Evolutionary conservation across 805 yeast species (phyloP).

Genomic region (Hermanozyma aechmeae): DNA sequence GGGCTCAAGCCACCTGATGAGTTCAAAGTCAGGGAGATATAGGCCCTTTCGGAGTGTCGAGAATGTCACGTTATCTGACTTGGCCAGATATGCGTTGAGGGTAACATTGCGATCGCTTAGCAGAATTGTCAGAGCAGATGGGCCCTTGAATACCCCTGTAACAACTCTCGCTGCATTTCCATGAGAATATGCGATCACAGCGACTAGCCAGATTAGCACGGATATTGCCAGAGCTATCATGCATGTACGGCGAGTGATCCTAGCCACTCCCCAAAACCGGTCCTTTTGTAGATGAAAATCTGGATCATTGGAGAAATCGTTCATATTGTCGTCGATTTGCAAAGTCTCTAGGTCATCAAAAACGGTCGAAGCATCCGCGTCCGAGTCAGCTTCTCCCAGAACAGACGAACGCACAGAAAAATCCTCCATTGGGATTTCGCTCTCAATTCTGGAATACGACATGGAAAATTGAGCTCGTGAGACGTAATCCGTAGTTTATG

Average conservation of each 20-base stretch:
- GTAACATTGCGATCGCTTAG: constrained; percentile 21
- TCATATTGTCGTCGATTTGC: constrained; percentile 5
- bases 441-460: too few species aligned
- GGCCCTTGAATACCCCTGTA: constrained; percentile 8
- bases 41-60: constrained; percentile 14
- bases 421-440: too few species aligned
- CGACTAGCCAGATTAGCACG: constrained; percentile 17
- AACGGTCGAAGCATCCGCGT: too few species aligned
- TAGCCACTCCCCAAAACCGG: constrained; percentile 1
- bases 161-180: constrained; percentile 9
- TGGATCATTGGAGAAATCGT: constrained; percentile 14
- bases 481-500: too few species aligned
- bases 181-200: constrained; percentile 18
- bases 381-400: too few species aligned
- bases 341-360: too few species aligned
- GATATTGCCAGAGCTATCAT: constrained; percentile 1
- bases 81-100: constrained; percentile 18
- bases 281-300: constrained; percentile 4
- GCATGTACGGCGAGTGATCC: constrained; percentile 1
- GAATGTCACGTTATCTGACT: constrained; percentile 19
- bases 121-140: constrained; percentile 13
- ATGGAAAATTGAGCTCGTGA: too few species aligned
- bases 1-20: constrained; percentile 19
- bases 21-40: constrained; percentile 8
- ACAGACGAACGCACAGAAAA: too few species aligned